phyloP scores from a whole-genome alignment of 225 moss, liverwort and hornwort species.

The Bryoerythrophyllum caledonicum region DNA sequence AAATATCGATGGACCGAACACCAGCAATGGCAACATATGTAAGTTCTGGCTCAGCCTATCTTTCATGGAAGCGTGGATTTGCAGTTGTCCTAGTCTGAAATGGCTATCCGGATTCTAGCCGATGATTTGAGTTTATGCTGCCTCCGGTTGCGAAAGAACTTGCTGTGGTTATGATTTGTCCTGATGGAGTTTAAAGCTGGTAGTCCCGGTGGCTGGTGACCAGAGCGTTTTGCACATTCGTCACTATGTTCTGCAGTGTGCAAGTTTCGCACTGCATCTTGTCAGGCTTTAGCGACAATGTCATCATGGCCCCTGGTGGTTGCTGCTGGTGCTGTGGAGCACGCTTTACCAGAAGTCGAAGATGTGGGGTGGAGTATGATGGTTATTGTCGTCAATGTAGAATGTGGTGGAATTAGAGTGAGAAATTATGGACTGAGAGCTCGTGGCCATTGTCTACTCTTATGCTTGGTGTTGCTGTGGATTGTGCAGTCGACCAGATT shows the following conservation, averaged over 20 bases:
- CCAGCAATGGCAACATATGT: no score
- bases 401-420: not conserved
- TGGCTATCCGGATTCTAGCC: no score
- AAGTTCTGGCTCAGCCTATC: no score
- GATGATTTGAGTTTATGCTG: no score
- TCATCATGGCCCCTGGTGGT: not conserved
- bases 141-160: not conserved
- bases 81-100: no score
- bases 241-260: not conserved
- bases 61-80: no score
- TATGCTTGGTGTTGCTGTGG: not conserved
- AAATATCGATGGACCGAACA: no score
- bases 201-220: no score
- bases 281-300: no score
- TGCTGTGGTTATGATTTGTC: not conserved
- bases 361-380: not conserved
- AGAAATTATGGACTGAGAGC: not conserved
- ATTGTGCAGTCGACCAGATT: not conserved
- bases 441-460: not conserved
- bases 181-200: not conserved
- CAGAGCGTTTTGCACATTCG: no score
- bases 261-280: not conserved
- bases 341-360: not conserved
- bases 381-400: not conserved
- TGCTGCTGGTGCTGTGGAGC: not conserved